Base-by-base conservation (phyloP, 352 stramenopile species). In the Pythium guiyangense region DNA sequence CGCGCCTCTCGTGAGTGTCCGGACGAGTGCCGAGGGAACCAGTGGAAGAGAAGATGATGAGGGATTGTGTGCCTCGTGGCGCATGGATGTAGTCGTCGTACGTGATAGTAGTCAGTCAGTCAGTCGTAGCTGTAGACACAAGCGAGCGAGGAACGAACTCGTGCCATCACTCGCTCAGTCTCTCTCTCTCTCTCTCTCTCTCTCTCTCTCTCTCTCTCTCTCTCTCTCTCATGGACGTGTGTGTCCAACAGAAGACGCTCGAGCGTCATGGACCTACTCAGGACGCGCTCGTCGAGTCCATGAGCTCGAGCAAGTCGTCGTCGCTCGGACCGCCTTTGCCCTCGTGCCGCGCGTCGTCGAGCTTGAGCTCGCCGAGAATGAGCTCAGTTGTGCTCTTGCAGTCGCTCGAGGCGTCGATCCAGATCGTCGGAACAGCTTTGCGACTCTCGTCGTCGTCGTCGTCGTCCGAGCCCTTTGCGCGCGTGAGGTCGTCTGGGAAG, bases 231-330 rank as follows among this genome's bases (percentile, higher is more conserved):
- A n/a, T n/a, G n/a, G n/a, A n/a, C n/a, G n/a, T n/a, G n/a, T n/a
- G n/a, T n/a, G n/a, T n/a, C n/a, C n/a, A n/a, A n/a, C n/a, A n/a
- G n/a, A n/a, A n/a, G n/a, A n/a, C n/a, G n/a, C n/a, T n/a, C n/a
- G n/a, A n/a, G n/a, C n/a, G n/a, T n/a, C n/a, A n/a, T n/a, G 1
- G n/a, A 40, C 22, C 25, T 8, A 18, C 20, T 56, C 12, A 18
- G 18, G 39, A 54, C n/a, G n/a, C n/a, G 9, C 69, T 66, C 29
- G 71, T 84, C 29, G 77, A 83, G 67, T 96, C 89, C 86, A 97
- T 94, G 56, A 97, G 79, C 27, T 90, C 77, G 2, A 97, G 79
- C 54, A 97, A 51, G 58, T 96, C 84, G 58, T 96, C 84, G 34
- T 54, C 74, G 39, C 39, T 44, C 35, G 60, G 59, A 12, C 57